Evolutionary conservation across 495 filamentous ascomycete genomes (phyloP).

Genomic region (Trichoderma parareesei): DNA sequence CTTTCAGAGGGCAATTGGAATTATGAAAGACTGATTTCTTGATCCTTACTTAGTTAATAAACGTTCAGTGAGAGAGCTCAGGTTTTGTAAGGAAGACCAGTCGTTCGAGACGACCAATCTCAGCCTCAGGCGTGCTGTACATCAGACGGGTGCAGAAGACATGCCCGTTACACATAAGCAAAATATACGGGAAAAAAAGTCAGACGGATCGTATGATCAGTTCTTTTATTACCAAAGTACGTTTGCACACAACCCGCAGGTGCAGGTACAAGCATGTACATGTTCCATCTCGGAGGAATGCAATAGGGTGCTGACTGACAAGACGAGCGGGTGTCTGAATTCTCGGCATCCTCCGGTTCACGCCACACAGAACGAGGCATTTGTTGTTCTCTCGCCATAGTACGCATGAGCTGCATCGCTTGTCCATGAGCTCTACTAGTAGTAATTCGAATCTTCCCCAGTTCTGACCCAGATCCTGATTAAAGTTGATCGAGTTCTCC

Average conservation of each 20-base stretch:
- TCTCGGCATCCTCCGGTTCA: not conserved
- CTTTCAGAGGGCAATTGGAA: not conserved
- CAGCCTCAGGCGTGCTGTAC: too few relatives aligned
- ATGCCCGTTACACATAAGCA: too few relatives aligned
- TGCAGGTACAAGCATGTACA: too few relatives aligned
- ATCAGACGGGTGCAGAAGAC: too few relatives aligned
- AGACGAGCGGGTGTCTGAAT: not conserved
- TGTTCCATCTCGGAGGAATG: not conserved
- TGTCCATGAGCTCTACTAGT: not conserved
- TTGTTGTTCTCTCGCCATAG: not conserved
- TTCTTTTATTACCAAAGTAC: too few relatives aligned
- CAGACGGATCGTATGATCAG: too few relatives aligned
- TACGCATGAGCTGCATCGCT: too few relatives aligned
- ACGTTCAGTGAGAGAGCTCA: too few relatives aligned
- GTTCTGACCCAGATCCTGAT: not conserved
- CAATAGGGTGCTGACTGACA: not conserved
- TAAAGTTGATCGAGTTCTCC: not conserved
- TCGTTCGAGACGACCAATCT: too few relatives aligned
- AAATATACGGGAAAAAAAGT: too few relatives aligned
- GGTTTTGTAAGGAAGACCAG: too few relatives aligned
- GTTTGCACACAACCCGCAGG: too few relatives aligned
- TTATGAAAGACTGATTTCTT: not conserved
- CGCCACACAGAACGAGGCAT: not conserved
- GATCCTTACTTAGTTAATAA: not conserved
- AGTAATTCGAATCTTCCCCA: not conserved